A percentile compares a stretch with the other conserved stretches of the same genome.
Conservation (phyloP, 148 eudicot species). For the Fallopia convolvulus region DNA sequence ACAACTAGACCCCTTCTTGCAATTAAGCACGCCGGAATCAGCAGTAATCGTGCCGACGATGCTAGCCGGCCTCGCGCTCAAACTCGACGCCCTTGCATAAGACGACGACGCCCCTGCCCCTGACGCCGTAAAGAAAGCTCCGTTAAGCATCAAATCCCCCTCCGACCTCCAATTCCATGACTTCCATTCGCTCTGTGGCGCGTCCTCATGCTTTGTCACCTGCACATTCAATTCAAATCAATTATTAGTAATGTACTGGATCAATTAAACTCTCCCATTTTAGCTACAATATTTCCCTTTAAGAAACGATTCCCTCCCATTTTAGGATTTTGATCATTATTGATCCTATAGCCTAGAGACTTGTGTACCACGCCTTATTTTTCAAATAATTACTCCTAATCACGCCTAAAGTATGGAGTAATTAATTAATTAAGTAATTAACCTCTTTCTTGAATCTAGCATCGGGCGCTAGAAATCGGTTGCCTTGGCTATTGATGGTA, state of each 20-base stretch:
- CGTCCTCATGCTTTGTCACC: constrained; percentile 71
- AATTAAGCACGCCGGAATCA: constrained; percentile 41
- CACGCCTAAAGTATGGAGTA: background rate
- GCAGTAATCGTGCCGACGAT: constrained; percentile 41
- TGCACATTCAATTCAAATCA: constrained; percentile 7
- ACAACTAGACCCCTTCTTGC: constrained; percentile 57
- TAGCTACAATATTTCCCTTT: background rate
- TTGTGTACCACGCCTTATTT: background rate
- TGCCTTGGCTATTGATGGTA: constrained; percentile 73
- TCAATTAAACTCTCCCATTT: background rate
- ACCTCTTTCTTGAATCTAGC: constrained; percentile 53
- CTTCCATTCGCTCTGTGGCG: constrained; percentile 53
- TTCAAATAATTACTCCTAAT: background rate
- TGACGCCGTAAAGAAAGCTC: constrained; percentile 52
- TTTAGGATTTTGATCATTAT: background rate
- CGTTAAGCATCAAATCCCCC: constrained; percentile 55
- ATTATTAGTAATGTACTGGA: background rate
- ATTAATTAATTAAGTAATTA: background rate
- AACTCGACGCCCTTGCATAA: constrained; percentile 64
- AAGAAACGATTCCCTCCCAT: background rate
- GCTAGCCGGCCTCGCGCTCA: constrained; percentile 54
- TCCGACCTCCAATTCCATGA: constrained; percentile 73
- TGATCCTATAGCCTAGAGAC: background rate
- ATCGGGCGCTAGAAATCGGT: constrained; percentile 60
- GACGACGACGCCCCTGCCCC: constrained; percentile 58